Base-by-base conservation (phyloP, 1,284 basidiomycete genomes). In the Cerioporus squamosus region DNA sequence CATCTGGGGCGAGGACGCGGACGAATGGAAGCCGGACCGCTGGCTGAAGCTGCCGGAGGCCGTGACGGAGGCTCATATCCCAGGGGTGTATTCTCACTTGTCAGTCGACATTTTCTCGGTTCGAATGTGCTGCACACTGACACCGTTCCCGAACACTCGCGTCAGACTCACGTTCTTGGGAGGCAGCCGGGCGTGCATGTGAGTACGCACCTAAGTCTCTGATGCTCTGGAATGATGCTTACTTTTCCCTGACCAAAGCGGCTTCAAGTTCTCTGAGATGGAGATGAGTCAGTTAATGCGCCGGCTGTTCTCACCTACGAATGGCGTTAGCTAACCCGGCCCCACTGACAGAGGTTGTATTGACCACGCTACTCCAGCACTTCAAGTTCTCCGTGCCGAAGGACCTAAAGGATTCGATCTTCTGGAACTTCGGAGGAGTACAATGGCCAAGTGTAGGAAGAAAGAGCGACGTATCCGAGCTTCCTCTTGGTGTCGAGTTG, bases 111-210 rank as follows among this genome's bases (percentile, higher is more conserved):
- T 31, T 24, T 26, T 10, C 22, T n/a, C 8, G 3, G 8, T 7
- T 12, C 31, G 6, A 24, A 7, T 20, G 24, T 43, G 17, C 39
- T 46, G 31, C 22, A 6, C 20, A 14, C 18, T 17, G 26, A 14
- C 14, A 23, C n/a, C n/a, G n/a, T n/a, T 17, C 36, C 15, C 5
- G 22, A 24, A 26, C 33, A 6, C n/a, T 38, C 12, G 17, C 20
- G 18, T 18, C n/a, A 74, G 72, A 51, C 66, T 73, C 66, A 73
- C 72, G 7, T 74, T 74, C 63, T 49, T 69, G 17, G 70, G 70
- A 15, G 73, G 73, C 10, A 60, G 66, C 42, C 55, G 71, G 22
- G 49, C 66, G 8, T 74, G 72, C 70, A 70, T 73, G 70, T 71
- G 31, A 54, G 69, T 63, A 5, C 40, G 40, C 8, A 29, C n/a